These are phyloP conservation scores for Globisporangium ultimum DNA, from an alignment of 352 stramenopile genomes.

Conservation along the genomic window DNA sequence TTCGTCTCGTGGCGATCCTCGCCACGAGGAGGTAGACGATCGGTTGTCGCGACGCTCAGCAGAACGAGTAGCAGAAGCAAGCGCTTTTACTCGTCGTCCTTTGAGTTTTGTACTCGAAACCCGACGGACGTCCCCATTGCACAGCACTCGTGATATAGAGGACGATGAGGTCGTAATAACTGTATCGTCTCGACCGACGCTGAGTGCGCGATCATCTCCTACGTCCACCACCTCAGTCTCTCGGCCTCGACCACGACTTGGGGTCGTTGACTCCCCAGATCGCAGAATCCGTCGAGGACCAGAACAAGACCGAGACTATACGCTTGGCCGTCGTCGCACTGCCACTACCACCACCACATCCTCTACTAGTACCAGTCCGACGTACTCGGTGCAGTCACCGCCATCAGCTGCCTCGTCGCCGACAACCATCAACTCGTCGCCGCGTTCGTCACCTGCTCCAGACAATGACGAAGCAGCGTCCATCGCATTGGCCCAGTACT, in stretches of 20 bases:
- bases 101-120: slow-evolving; percentile 33
- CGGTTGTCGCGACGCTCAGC: background rate
- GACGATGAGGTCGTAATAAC: background rate
- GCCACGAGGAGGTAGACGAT: background rate
- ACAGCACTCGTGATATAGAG: background rate
- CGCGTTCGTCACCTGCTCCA: slow-evolving; percentile 9
- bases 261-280: slow-evolving; percentile 9
- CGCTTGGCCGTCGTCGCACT: slow-evolving; percentile 3
- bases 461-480: slow-evolving; percentile 62
- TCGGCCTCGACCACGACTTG: slow-evolving; percentile 14
- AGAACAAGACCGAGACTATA: slow-evolving; percentile 15
- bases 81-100: slow-evolving; percentile 21
- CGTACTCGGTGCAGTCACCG: background rate
- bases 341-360: background rate
- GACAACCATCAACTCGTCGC: slow-evolving; percentile 16
- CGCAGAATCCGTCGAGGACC: slow-evolving; percentile 11
- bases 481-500: slow-evolving; percentile 55
- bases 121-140: background rate
- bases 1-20: slow-evolving; percentile 17
- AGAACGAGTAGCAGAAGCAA: slow-evolving; percentile 1
- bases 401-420: slow-evolving; percentile 24
- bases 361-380: background rate
- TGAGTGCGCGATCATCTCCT: background rate
- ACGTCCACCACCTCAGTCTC: background rate
- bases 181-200: background rate